Evolutionary conservation across 2,329 filamentous ascomycete genomes (phyloP), one percentile per base, ranked within the genome.

Genomic region (Cytospora piceicola): DNA sequence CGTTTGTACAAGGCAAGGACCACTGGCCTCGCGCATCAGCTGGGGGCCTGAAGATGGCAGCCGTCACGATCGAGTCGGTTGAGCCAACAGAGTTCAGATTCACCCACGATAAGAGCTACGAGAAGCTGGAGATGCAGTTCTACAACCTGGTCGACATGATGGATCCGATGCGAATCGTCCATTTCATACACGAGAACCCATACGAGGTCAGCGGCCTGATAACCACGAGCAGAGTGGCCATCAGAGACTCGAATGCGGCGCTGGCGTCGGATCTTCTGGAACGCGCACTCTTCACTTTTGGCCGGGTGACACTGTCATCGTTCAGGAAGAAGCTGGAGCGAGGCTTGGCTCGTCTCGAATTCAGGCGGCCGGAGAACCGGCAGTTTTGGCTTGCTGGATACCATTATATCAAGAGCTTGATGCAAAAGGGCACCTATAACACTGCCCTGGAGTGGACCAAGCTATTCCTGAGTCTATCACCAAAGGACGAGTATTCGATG

Each of bases 361-460:
- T 97, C 74, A 79, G 83, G 24, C 83, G 92, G 46, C 89, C 90
- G 0, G 94, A 96, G 75, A 98, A 98, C 75, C 86, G 95, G 53
- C 94, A 98, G 76, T 88, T 99, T 69, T 97, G 92, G 89, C 86
- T 98, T 42, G 91, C 93, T 1, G 91, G 89, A 11, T 96, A 93
- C 82, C 88, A 94, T 70, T 97, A 97, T 72, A 90, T 98, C 72
- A 87, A 86, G 71, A 95, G 92, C 70, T 82, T 99, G 27, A 85
- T 93, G 20, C 89, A 93, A 78, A 94, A 96, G 71, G 93, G 94
- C n/a, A 97, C 94, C 1, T 97, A 93, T 82, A 86, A 93, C 56
- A 98, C 95, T 0, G 93, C 93, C 0, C 88, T 96, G 57, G 95
- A 98, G 77, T 99, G 95, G 94, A 86, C 92, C 8, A 97, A 95